A percentile compares a stretch with the other conserved stretches of the same genome.
phyloP scores from a whole-genome alignment of 2,329 filamentous ascomycete genomes.

The Juglanconis juglandina region DNA sequence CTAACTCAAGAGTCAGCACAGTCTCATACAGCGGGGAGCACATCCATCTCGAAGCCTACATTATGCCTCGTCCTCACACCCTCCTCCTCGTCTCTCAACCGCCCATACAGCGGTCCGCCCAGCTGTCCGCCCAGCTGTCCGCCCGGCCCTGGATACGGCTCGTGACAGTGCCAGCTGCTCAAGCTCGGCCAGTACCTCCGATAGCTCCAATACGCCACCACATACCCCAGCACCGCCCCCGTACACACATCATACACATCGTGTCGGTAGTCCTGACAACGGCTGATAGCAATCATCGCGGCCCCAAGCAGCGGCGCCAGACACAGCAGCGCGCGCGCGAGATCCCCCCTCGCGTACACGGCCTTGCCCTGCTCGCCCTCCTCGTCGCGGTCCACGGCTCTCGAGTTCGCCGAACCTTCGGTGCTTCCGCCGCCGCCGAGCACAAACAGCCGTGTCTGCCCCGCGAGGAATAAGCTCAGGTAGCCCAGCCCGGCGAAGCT shows the following conservation, averaged over 20 bases:
- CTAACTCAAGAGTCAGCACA: conserved; percentile 19
- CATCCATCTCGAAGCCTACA: conserved; percentile 38
- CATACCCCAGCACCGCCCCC: conserved; percentile 58
- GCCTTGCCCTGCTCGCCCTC: conserved; percentile 20
- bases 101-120: conserved; percentile 32
- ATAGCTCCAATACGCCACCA: conserved; percentile 64
- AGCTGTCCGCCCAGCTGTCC: conserved; percentile 22
- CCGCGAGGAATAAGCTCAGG: conserved; percentile 65
- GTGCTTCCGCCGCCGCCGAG: conserved; percentile 28
- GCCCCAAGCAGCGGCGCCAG: conserved; percentile 59
- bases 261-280: conserved; percentile 68
- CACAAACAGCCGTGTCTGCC: conserved; percentile 59
- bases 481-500: conserved; percentile 77
- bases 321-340: conserved; percentile 55
- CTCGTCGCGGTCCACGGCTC: background rate
- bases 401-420: conserved; percentile 1
- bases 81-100: conserved; percentile 54
- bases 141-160: conserved; percentile 51
- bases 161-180: conserved; percentile 49
- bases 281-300: conserved; percentile 64
- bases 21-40: conserved; percentile 15
- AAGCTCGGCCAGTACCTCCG: conserved; percentile 60
- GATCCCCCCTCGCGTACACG: conserved; percentile 36
- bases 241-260: conserved; percentile 67
- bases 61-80: conserved; percentile 28